Conservation (phyloP, 2,329 filamentous ascomycete species). For the Botrytis paeoniae region DNA sequence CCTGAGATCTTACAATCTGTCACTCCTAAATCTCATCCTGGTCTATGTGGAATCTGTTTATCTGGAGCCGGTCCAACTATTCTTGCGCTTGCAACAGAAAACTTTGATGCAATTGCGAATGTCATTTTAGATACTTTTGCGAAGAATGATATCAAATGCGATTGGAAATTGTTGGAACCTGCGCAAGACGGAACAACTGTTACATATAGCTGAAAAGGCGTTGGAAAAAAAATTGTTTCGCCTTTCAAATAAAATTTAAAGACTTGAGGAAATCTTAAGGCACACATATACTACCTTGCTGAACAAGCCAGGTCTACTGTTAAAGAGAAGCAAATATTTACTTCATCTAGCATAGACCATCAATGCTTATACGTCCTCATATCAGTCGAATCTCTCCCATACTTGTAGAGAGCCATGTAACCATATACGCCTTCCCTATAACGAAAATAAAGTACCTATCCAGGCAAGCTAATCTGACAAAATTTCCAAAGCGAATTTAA, state of each 20-base stretch:
- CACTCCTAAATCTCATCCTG: constrained; percentile 81
- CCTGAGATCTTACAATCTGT: constrained; percentile 88
- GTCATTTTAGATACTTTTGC: constrained; percentile 74
- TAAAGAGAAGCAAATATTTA: neutral
- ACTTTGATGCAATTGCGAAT: constrained; percentile 83
- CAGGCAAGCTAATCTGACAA: constrained; percentile 9
- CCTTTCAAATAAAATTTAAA: neutral
- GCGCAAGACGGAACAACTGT: constrained; percentile 60
- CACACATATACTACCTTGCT: neutral
- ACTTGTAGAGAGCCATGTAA: constrained; percentile 1
- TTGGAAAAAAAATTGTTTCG: neutral
- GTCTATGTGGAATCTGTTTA: constrained; percentile 88
- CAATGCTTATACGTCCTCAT: neutral
- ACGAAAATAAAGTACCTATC: neutral
- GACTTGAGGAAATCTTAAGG: neutral
- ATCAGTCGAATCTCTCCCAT: constrained; percentile 1
- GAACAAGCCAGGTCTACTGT: neutral
- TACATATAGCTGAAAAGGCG: constrained; percentile 30
- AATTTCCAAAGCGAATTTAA: neutral
- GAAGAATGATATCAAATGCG: constrained; percentile 69
- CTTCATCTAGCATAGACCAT: neutral
- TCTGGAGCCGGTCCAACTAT: constrained; percentile 96
- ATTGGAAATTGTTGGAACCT: constrained; percentile 85
- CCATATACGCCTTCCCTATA: constrained; percentile 7
- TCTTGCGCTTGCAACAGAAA: constrained; percentile 82